Base-by-base conservation (phyloP, 805 yeast species). In the Cyberlindnera maritima region DNA sequence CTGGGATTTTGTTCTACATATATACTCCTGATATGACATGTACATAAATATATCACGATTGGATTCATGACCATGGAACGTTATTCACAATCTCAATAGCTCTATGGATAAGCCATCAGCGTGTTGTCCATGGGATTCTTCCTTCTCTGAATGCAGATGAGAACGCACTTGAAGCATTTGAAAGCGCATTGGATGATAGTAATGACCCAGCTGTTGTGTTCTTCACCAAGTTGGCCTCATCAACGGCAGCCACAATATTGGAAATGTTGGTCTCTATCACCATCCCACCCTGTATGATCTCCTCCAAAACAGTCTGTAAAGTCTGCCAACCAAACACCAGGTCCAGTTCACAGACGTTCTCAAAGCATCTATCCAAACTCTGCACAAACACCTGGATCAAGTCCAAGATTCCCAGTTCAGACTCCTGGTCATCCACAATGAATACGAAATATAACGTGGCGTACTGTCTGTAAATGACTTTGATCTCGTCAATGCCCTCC, bases 311-410 rank as follows among this genome's bases (percentile, higher is more conserved):
- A 2, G 96, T 85, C 63, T 92, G 95, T 28, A 92, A 70, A 5
- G 90, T 95, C 67, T 94, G 97, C 98, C 99, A 94, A 15, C 97
- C 97, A 69, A 91, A 92, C n/a, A 94, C 97, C 52, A 94, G 74
- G 67, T 94, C 99, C 56, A 94, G 74, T 63, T 94, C 99, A 65
- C 97, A 91, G 7, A 94, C 99, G 60, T 90, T 91, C 51, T 83
- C 83, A 67, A 94, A 94, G 66, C 99, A 94, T 48, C 85, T 81
- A 63, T 94, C 96, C 54, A 94, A 74, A 44, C 96, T 86, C 65
- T 94, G 97, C 3, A 94, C 99, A 73, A 94, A 92, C 36, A 94
- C 97, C 64, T 94, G 99, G 47, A 94, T 92, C 61, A 94, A 69
- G 65, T 94, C 99, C 38, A 94, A 68, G 40, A 92, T 92, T 1